Base-by-base conservation (phyloP, 2,329 filamentous ascomycete genomes). In the Hymenoscyphus repandus region DNA sequence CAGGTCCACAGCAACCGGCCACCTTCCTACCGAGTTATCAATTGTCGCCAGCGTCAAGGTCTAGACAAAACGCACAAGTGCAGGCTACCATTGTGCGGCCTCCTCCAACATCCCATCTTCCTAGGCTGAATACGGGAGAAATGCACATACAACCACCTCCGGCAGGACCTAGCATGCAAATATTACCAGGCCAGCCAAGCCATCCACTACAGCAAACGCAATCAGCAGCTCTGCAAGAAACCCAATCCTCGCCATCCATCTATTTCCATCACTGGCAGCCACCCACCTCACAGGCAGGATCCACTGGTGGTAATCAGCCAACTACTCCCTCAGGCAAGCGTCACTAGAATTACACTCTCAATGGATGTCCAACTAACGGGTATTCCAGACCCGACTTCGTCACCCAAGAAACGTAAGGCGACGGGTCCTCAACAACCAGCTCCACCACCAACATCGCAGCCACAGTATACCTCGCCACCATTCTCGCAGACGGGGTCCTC, bases 251-350 rank as follows among this genome's bases (percentile, higher is more conserved):
- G 37, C 83, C 86, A 0, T 86, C 85, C 18, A 87, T 95, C 43
- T 93, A 89, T 68, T 96, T 96, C 67, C 89, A 95, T 65, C 89
- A 95, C 66, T 96, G 90, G 90, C 87, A 92, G 53, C 90, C 90
- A 41, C 90, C 90, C 12, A 79, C 76, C 18, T 79, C 82, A 56
- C 78, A 87, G 68, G 74, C 75, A 57, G 76, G 78, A 53, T 71
- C 58, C 37, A 59, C 76, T 57, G 72, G 75, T 66, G 75, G 78
- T 51, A 81, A 82, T 62, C 83, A 86, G 66, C 85, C 86, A 54
- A 80, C 79, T 63, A 86, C 86, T 55, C 85, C 88, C 64, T 85
- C 86, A 72, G 83, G 85, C 81, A 85, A 81, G 62, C 59, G 73
- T 73, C 68, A 68, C 72, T 55, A 72, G 68, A 59, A 69, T 68